A percentile compares a stretch with the other conserved stretches of the same genome.
Evolutionary conservation across 495 filamentous ascomycete species (phyloP).

Genomic region (Rusavskia elegans): DNA sequence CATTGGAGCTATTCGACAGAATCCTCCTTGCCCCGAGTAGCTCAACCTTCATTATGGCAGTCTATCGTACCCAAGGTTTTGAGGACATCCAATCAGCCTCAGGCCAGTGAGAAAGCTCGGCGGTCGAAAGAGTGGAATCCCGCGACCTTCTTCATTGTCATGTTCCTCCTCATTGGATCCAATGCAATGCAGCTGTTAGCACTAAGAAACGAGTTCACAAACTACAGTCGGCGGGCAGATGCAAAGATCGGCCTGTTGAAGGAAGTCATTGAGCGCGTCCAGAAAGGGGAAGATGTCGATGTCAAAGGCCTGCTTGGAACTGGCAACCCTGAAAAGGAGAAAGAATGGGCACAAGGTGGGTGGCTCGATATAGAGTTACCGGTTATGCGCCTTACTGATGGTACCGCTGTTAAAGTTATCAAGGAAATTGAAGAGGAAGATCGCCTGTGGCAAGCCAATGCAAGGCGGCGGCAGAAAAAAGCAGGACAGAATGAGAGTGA

Average conservation of each 20-base stretch:
- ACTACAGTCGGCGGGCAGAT: conserved; percentile 59
- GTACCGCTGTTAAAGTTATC: conserved; percentile 36
- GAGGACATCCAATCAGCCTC: conserved; percentile 13
- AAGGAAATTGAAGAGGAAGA: conserved; percentile 72
- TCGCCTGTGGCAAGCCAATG: conserved; percentile 34
- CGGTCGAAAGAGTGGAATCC: conserved; percentile 75
- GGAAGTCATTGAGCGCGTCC: conserved; percentile 69
- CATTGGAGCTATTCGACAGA: not conserved
- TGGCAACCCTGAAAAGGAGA: conserved; percentile 57
- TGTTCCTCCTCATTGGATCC: conserved; percentile 81
- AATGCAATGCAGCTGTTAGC: conserved; percentile 86
- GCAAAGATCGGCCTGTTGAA: conserved; percentile 59
- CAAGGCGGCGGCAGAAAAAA: conserved; percentile 18
- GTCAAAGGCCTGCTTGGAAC: conserved; percentile 72
- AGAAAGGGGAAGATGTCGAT: conserved; percentile 79
- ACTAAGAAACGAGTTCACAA: conserved; percentile 55
- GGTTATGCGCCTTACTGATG: not conserved
- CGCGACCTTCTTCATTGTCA: conserved; percentile 79
- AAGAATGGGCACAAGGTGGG: conserved; percentile 76
- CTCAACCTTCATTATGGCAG: conserved; percentile 53
- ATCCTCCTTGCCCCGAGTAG: conserved; percentile 36
- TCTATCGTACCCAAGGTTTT: conserved; percentile 42
- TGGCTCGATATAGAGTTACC: conserved; percentile 1
- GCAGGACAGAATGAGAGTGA: conserved; percentile 14
- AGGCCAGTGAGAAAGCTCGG: conserved; percentile 22